phyloP scores from a whole-genome alignment of 306 rosid genomes.

The Citrullus mucosospermus region DNA sequence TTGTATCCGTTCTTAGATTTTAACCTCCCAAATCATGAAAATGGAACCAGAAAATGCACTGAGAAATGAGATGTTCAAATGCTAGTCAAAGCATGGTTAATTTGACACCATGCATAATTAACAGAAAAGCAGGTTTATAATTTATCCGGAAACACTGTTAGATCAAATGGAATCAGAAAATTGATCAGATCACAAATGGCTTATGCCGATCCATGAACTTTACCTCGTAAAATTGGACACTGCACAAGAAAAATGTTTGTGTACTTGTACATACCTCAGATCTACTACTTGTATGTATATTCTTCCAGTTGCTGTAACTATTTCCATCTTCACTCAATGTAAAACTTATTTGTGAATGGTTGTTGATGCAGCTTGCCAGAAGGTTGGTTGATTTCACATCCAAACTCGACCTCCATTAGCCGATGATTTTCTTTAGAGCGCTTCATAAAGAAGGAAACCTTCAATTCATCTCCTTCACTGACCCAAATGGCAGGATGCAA shows the following conservation, averaged over 20 bases:
- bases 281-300: slow-evolving; percentile 19
- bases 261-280: neutral
- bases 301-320: slow-evolving; percentile 9
- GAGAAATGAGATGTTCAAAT: neutral
- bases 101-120: neutral
- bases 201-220: neutral
- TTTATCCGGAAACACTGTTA: neutral
- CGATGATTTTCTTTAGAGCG: slow-evolving; percentile 92
- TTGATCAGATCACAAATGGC: neutral
- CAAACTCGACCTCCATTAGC: slow-evolving; percentile 84
- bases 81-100: neutral
- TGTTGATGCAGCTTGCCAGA: slow-evolving; percentile 46
- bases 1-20: too few relatives aligned
- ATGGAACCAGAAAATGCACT: neutral
- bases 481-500: slow-evolving; percentile 52
- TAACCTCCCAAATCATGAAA: neutral
- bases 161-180: neutral
- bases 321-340: slow-evolving; percentile 53
- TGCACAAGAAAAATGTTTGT: neutral
- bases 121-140: neutral
- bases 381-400: slow-evolving; percentile 45
- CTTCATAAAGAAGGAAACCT: slow-evolving; percentile 58
- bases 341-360: slow-evolving; percentile 50
- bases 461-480: slow-evolving; percentile 52
- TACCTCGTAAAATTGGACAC: neutral